A percentile compares a stretch with the other conserved stretches of the same genome.
phyloP scores from a whole-genome alignment of 1,284 basidiomycete species.

The Laetiporus sulphureus region DNA sequence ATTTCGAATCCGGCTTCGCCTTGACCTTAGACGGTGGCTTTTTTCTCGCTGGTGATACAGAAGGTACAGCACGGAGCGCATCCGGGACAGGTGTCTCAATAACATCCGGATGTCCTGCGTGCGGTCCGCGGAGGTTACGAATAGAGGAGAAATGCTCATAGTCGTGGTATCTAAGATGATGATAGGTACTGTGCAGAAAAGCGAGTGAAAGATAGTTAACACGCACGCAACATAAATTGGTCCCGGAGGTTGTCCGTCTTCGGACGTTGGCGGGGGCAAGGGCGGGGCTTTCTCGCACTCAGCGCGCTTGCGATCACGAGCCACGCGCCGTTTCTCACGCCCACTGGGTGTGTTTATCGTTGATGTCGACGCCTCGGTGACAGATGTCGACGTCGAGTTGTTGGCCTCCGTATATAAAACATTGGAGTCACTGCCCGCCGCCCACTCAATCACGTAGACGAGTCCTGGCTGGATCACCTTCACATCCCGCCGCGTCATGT shows the following conservation, averaged over 20 bases:
- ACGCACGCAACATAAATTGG: slow-evolving; percentile 80
- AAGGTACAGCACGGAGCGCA: slow-evolving; percentile 6
- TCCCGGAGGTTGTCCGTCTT: slow-evolving; percentile 26
- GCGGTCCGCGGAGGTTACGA: slow-evolving; percentile 80
- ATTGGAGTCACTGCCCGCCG: slow-evolving; percentile 42
- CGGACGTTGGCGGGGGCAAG: slow-evolving; percentile 20
- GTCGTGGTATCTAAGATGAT: slow-evolving; percentile 65
- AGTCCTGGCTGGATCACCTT: slow-evolving; percentile 89
- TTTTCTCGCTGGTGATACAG: slow-evolving; percentile 18
- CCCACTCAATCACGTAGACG: slow-evolving; percentile 78
- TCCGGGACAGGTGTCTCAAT: slow-evolving; percentile 40
- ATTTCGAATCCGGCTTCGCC: slow-evolving; percentile 14
- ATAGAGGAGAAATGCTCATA: slow-evolving; percentile 96
- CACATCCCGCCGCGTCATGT: slow-evolving; percentile 71
- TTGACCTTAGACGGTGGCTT: slow-evolving; percentile 24
- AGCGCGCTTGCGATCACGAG: slow-evolving; percentile 31
- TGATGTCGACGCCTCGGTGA: too few relatives aligned
- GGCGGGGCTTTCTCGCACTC: slow-evolving; percentile 22
- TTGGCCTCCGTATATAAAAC: slow-evolving; percentile 19
- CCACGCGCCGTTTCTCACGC: slow-evolving; percentile 27
- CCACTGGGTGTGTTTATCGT: slow-evolving; percentile 24
- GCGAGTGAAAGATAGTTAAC: background rate
- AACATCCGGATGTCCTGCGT: slow-evolving; percentile 70
- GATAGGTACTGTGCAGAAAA: slow-evolving; percentile 3
- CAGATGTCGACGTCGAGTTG: slow-evolving; percentile 22